Evolutionary conservation across 2,329 filamentous ascomycete species (phyloP).

Genomic region (Apiospora phragmitis): DNA sequence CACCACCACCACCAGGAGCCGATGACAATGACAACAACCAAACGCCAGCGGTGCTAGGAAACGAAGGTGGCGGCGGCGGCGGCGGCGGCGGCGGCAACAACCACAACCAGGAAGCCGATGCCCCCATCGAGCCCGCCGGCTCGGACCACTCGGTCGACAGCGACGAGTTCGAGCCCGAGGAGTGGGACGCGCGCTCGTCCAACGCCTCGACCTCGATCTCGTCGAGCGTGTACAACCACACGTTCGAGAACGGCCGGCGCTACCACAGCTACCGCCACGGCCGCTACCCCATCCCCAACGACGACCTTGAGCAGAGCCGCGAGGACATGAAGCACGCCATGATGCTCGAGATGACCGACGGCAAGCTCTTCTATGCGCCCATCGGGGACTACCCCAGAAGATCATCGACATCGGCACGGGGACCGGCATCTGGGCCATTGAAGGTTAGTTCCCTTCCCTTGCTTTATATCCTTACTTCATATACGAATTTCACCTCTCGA

Average conservation of each 20-base stretch:
- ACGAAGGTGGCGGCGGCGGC: neutral
- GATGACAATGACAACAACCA: neutral
- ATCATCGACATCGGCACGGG: constrained; percentile 47
- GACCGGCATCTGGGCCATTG: constrained; percentile 56
- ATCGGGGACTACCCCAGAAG: constrained; percentile 36
- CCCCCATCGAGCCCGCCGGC: constrained; percentile 17
- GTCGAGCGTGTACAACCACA: constrained; percentile 39
- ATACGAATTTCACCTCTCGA: no score
- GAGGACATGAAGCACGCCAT: constrained; percentile 35
- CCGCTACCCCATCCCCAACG: constrained; percentile 40
- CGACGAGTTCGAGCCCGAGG: constrained; percentile 21
- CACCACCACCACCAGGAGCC: neutral
- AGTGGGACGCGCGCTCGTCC: constrained; percentile 15
- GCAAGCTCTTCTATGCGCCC: constrained; percentile 42
- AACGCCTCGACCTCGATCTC: constrained; percentile 31
- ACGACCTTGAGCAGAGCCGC: constrained; percentile 45
- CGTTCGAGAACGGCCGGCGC: constrained; percentile 43
- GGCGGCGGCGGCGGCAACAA: no score
- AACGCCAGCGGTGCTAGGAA: neutral
- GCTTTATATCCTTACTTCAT: no score
- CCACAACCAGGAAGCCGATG: no score
- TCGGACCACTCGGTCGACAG: constrained; percentile 13
- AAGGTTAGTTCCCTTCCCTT: constrained; percentile 35
- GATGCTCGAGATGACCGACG: constrained; percentile 29
- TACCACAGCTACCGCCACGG: constrained; percentile 44